Evolutionary conservation across 495 filamentous ascomycete genomes (phyloP).

Genomic region (Entonaema liquescens): DNA sequence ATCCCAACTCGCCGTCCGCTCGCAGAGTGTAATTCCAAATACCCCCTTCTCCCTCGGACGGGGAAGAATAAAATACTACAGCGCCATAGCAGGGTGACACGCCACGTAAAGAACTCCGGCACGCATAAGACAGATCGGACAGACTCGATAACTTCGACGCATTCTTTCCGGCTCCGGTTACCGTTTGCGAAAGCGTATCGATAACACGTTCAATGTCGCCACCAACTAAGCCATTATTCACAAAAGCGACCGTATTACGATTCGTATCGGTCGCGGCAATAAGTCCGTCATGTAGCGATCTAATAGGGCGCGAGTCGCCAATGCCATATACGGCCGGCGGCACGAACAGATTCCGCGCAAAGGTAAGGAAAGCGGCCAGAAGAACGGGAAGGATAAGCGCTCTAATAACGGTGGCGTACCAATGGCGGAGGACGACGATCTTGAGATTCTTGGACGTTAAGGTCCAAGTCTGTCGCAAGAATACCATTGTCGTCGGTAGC

Average conservation of each 20-base stretch:
- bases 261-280: slow-evolving; percentile 55
- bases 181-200: slow-evolving; percentile 61
- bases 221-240: slow-evolving; percentile 74
- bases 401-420: slow-evolving; percentile 68
- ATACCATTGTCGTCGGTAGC: slow-evolving; percentile 55
- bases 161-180: slow-evolving; percentile 61
- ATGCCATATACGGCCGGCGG: slow-evolving; percentile 75
- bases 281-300: slow-evolving; percentile 68
- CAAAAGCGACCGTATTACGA: slow-evolving; percentile 76
- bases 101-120: slow-evolving; percentile 73
- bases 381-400: slow-evolving; percentile 76
- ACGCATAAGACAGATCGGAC: slow-evolving; percentile 65
- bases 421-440: slow-evolving; percentile 71
- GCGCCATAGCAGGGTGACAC: slow-evolving; percentile 78
- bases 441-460: slow-evolving; percentile 77
- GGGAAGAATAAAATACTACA: slow-evolving; percentile 76
- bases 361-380: slow-evolving; percentile 72
- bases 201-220: slow-evolving; percentile 80
- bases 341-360: slow-evolving; percentile 73
- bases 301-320: slow-evolving; percentile 62
- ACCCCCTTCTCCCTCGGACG: slow-evolving; percentile 67
- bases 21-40: slow-evolving; percentile 89
- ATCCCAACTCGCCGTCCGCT: slow-evolving; percentile 68
- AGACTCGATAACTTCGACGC: slow-evolving; percentile 63
- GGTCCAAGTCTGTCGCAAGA: slow-evolving; percentile 75